Percentiles rank a stretch among this genome's conserved stretches.
phyloP scores from a whole-genome alignment of 768 basidiomycete species.

The Pilatotrama ljubarskyi region DNA sequence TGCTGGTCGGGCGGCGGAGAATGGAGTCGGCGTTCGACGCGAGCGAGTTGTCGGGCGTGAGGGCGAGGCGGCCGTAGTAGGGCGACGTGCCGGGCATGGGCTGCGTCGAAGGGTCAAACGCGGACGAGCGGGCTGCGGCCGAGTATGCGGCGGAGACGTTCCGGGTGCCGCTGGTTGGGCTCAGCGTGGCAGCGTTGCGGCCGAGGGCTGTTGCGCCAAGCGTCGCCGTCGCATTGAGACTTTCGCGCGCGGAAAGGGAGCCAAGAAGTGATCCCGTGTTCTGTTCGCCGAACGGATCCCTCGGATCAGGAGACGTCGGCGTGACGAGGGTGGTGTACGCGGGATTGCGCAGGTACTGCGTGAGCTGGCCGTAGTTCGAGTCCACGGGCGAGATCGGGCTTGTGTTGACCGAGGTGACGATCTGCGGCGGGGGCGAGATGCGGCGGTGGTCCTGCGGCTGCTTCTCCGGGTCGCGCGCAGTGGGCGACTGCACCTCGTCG shows the following conservation, averaged over 20 bases:
- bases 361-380: not conserved
- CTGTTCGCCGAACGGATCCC: conserved; percentile 15
- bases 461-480: conserved; percentile 14
- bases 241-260: conserved; percentile 17
- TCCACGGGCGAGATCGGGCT: conserved; percentile 13
- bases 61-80: conserved; percentile 12
- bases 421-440: conserved; percentile 3
- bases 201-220: conserved; percentile 17
- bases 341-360: conserved; percentile 16
- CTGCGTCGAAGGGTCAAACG: conserved; percentile 2
- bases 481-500: conserved; percentile 2
- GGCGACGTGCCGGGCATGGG: conserved; percentile 14
- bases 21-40: not conserved
- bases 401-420: not conserved
- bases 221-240: not conserved
- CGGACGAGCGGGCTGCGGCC: conserved; percentile 6
- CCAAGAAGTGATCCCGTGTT: conserved; percentile 12
- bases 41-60: conserved; percentile 19
- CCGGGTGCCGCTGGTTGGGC: not conserved
- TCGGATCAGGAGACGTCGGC: conserved; percentile 13
- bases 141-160: not conserved
- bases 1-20: not conserved
- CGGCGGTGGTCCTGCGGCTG: not conserved
- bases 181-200: conserved; percentile 1
- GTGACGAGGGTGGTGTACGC: conserved; percentile 18